Base-by-base conservation (phyloP, 1,284 basidiomycete species). In the Leccinum solheimii region DNA sequence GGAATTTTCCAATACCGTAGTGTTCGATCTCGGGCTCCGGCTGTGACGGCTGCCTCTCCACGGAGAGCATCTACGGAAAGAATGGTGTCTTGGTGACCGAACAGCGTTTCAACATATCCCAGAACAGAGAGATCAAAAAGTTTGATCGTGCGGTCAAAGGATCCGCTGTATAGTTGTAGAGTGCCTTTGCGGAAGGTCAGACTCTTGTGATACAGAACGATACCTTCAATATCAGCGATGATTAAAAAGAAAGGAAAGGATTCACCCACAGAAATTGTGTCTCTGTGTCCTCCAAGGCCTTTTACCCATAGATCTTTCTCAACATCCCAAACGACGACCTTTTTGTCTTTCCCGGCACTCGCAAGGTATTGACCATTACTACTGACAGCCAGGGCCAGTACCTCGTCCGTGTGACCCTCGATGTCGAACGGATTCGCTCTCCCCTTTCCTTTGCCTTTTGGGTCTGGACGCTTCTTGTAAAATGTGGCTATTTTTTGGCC, bases 1-100 rank as follows among this genome's bases (percentile, higher is more conserved):
- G 91, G 87, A 57, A 99, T 91, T 79, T 98, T 98, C 97, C 97
- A 99, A 78, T 88, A 98, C 26, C 97, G 84, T 65, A 90, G 86
- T 0, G 95, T 97, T 68, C 95, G 91, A 79, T 99, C 97, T 27
- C 95, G 81, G 1, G 89, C 92, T 10, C 97, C 97, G 0, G 91
- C 91, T 40, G 90, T 95, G 9, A 98, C 87, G 9, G 91, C 93
- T 0, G 89, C 87, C 70, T 98, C 95, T 3, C 87, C 86, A 30
- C 91, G 86, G 5, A 99, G 83, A 1, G 92, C 83, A 65, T 95
- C 92, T 1, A 99, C 74, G 5, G 81, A 80, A 11, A 92, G 79
- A 26, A 97, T 87, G 23, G 87, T 83, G 72, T 98, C 97, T 79
- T 99, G 97, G 73, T 99, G 97, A 1, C 97, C 97, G 72, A 98